Base-by-base conservation (phyloP, 192 early-diverging fungal genomes). In the Umbelopsis vinacea region DNA sequence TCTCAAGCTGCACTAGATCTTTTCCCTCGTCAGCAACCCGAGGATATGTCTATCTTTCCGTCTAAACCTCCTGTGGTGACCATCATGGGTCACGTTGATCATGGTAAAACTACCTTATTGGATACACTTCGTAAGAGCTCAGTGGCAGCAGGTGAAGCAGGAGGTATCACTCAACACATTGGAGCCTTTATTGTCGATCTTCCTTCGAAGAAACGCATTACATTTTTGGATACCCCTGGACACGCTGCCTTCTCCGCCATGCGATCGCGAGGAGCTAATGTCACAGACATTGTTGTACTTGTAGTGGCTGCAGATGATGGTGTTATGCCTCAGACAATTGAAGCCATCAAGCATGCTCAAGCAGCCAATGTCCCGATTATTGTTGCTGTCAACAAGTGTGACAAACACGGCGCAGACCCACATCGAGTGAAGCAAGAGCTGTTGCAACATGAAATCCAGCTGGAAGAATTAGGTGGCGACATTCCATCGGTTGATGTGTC, bases 121-220 rank as follows among this genome's bases (percentile, higher is more conserved):
- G 97, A 98, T 77, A 87, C 95, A 0, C 83, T 98, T 37, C 89
- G 97, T 54, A 93, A 94, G 76, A 95, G 95, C 0, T 92, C 93
- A 1, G 92, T 98, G 6, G 95, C 94, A 19, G 92, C 92, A n/a
- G 87, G 89, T 10, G 97, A 98, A 81, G 92, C 92, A 4, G 97
- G 97, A 46, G 97, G 97, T 12, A 98, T 98, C 60, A 99, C 97
- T 0, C 97, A 99, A 82, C 97, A 99, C 75, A 99, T 99, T 82
- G 97, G 97, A 69, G 96, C 96, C 24, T 98, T 98, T 79, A 93
- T 92, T 10, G 92, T 93, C 0, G 37, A 81, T 9, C 79, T 93
- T 21, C 87, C 92, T 17, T 90, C 89, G 0, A 79, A 85, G 66
- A 86, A 92, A 66, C 77, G 80, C 19, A 97, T 97, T 70, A 99